Base-by-base conservation (phyloP, 495 filamentous ascomycete species). In the Aspergillus nanangensis region DNA sequence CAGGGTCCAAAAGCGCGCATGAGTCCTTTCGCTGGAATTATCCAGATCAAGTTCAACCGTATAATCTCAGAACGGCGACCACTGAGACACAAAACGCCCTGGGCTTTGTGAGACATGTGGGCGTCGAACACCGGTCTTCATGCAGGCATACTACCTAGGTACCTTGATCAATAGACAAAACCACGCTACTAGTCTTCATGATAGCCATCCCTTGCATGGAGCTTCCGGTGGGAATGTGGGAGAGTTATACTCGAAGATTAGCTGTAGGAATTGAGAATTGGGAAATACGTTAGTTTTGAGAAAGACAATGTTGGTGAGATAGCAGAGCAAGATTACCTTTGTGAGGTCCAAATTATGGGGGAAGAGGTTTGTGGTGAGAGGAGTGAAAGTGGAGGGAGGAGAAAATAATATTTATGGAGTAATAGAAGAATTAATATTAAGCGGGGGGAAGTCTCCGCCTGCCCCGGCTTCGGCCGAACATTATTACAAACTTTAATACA, bases 11-110 rank as follows among this genome's bases (percentile, higher is more conserved):
- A 57, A 62, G 61, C 58, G 56, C 57, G 75, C 72, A 78, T 74
- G 67, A 77, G 70, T 75, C 61, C 75, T 78, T 78, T 77, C 75
- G 75, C 75, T 77, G 75, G 75, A 72, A 72, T 78, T 72, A 72
- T 70, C 74, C 74, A 77, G 72, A 76, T 77, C 75, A 78, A 78
- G 75, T 78, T 76, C 66, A 74, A 78, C 75, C 75, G 75, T 78
- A 70, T 78, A 55, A 63, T 78, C 75, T 77, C 75, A 78, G 75
- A 74, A 71, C 72, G 61, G 56, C 55, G 55, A 51, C 53, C 36
- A 34, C 19, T 31, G 39, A 34, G 40, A 36, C 43, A 35, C 33
- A 22, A 13, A 17, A 24, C 33, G 35, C 18, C 32, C 32, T n/a
- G 25, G 34, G 15, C 21, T 17, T 15, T 47, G 37, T 45, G 44